These are phyloP conservation scores for Microascus cirrosus DNA, from an alignment of 2,329 filamentous ascomycete genomes.

Conservation along the genomic window DNA sequence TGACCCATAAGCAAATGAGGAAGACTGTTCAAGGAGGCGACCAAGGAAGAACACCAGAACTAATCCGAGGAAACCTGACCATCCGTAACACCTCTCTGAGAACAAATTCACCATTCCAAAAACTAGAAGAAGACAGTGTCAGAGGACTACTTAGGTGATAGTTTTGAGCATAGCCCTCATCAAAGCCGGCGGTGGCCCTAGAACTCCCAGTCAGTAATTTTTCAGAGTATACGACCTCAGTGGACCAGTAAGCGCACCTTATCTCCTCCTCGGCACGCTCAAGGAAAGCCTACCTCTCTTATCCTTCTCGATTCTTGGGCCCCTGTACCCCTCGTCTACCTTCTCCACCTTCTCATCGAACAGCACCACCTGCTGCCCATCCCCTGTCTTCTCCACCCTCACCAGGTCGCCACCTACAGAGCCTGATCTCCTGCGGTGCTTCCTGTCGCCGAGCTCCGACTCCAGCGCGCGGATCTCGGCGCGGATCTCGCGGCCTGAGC, in stretches of 20 bases:
- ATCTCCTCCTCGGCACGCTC: conserved; percentile 62
- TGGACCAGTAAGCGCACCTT: conserved; percentile 29
- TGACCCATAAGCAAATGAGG: background rate
- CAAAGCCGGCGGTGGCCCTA: conserved; percentile 4
- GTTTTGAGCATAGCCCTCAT: conserved; percentile 3
- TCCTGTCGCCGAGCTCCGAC: conserved; percentile 35
- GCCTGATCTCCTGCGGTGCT: conserved; percentile 20
- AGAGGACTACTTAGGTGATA: conserved; percentile 7
- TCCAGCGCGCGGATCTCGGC: conserved; percentile 64
- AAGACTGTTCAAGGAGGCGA: background rate
- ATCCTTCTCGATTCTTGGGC: conserved; percentile 71
- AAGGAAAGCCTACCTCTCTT: conserved; percentile 93
- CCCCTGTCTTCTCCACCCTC: conserved; percentile 43
- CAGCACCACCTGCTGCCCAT: conserved; percentile 48
- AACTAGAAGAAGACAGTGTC: conserved; percentile 4
- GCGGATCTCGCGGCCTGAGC: conserved; percentile 53
- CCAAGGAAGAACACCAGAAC: background rate
- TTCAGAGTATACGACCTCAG: conserved; percentile 2
- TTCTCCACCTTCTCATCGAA: conserved; percentile 50
- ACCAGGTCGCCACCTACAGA: conserved; percentile 35
- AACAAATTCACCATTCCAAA: background rate
- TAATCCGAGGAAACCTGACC: background rate
- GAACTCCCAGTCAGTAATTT: background rate
- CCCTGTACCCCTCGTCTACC: conserved; percentile 40
- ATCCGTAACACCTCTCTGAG: background rate